These are phyloP conservation scores for Rubus idaeus DNA, from an alignment of 306 rosid genomes.

Conservation along the genomic window DNA sequence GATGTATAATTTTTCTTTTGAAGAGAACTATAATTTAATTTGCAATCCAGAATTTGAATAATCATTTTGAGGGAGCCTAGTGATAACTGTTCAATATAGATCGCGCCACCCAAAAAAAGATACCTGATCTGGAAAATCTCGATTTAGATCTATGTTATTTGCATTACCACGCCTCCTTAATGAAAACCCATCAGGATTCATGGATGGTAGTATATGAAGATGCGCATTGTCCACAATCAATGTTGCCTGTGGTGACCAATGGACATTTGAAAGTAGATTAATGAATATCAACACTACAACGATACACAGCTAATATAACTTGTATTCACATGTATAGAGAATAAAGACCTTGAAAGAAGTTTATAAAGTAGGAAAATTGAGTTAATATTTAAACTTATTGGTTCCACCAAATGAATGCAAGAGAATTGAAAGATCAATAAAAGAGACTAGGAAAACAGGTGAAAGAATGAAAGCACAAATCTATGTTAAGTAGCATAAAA, in stretches of 20 bases:
- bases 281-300: slow-evolving; percentile 15
- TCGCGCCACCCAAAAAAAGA: neutral
- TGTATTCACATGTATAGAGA: neutral
- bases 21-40: too few relatives aligned
- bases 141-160: slow-evolving; percentile 77
- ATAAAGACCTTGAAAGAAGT: neutral
- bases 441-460: neutral
- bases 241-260: slow-evolving; percentile 52
- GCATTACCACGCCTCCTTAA: slow-evolving; percentile 80
- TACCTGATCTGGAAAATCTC: slow-evolving; percentile 99
- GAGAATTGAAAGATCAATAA: neutral
- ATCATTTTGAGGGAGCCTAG: neutral
- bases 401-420: neutral
- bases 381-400: neutral
- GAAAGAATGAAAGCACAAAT: neutral
- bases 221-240: slow-evolving; percentile 76
- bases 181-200: slow-evolving; percentile 95
- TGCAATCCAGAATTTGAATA: too few relatives aligned
- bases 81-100: neutral
- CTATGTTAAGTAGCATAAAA: neutral
- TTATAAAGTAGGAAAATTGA: neutral
- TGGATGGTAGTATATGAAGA: slow-evolving; percentile 94
- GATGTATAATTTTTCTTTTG: neutral
- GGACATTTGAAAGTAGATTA: slow-evolving; percentile 23
- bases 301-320: neutral